Evolutionary conservation across 1,284 basidiomycete species (phyloP).

Genomic region (Apiotrichum veenhuisii): DNA sequence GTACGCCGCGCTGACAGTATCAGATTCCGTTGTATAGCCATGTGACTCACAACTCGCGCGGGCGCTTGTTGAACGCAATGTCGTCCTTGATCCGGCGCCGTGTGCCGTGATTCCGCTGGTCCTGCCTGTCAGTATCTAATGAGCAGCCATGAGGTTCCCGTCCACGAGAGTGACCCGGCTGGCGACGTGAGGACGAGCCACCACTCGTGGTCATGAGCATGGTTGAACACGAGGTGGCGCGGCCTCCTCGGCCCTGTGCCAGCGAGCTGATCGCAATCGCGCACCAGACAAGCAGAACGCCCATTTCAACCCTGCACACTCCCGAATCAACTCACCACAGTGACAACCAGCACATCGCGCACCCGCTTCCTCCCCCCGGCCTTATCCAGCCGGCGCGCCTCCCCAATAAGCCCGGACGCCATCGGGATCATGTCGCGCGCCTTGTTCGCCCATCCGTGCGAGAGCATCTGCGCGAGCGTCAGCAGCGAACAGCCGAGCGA

Average conservation of each 20-base stretch:
- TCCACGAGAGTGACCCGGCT: no score
- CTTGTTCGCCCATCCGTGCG: conserved; percentile 20
- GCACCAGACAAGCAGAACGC: no score
- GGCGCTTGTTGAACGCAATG: conserved; percentile 60
- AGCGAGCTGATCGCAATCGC: no score
- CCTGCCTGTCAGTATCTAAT: conserved; percentile 53
- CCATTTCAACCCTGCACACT: not conserved
- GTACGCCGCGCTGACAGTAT: conserved; percentile 1
- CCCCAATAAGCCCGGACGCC: conserved; percentile 36
- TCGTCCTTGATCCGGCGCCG: conserved; percentile 52
- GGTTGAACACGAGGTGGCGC: no score
- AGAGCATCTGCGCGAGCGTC: conserved; percentile 6
- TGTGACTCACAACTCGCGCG: conserved; percentile 53
- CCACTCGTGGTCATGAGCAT: no score
- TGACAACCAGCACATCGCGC: conserved; percentile 44
- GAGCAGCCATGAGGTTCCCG: no score
- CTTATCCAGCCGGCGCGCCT: conserved; percentile 16
- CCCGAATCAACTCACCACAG: conserved; percentile 30
- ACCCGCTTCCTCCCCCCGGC: conserved; percentile 11
- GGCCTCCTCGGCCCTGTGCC: no score
- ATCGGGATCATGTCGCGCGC: conserved; percentile 29
- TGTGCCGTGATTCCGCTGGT: conserved; percentile 72
- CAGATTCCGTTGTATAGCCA: not conserved
- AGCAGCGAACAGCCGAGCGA: not conserved
- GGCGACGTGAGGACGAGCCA: no score